Conservation (phyloP, 352 stramenopile genomes). For the Phytophthora tubulina region DNA sequence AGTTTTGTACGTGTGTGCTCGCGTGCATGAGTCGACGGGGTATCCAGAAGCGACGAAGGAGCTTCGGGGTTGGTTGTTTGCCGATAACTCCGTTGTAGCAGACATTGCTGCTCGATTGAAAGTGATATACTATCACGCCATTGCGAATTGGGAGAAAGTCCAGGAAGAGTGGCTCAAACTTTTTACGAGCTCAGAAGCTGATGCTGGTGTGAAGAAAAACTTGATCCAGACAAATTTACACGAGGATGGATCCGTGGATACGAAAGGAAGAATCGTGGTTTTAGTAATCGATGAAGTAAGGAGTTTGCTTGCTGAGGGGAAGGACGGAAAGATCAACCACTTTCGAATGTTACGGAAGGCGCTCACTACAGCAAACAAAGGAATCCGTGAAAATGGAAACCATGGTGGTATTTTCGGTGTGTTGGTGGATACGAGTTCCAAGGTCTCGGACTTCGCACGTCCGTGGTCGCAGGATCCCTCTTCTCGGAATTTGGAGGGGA, state of each 20-base stretch:
- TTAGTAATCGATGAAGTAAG: background rate
- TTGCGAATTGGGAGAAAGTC: slow-evolving; percentile 5
- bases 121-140: slow-evolving; percentile 6
- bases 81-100: background rate
- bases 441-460: background rate
- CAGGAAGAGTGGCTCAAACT: background rate
- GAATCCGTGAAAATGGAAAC: background rate
- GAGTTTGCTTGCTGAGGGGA: background rate
- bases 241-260: too few relatives aligned
- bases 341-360: background rate
- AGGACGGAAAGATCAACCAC: background rate
- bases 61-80: slow-evolving; percentile 6
- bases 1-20: slow-evolving; percentile 19
- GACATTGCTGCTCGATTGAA: background rate
- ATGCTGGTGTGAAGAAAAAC: background rate
- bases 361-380: background rate
- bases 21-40: background rate
- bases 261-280: background rate
- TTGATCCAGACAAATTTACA: too few relatives aligned
- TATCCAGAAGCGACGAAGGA: slow-evolving; percentile 4
- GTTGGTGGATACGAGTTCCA: background rate
- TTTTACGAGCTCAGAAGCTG: background rate
- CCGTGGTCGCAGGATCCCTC: too few relatives aligned
- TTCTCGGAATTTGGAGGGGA: too few relatives aligned
- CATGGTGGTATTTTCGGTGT: background rate